A percentile compares a stretch with the other conserved stretches of the same genome.
Evolutionary conservation across 164 flowering plant genomes (phyloP).

Genomic region (Piper betle): DNA sequence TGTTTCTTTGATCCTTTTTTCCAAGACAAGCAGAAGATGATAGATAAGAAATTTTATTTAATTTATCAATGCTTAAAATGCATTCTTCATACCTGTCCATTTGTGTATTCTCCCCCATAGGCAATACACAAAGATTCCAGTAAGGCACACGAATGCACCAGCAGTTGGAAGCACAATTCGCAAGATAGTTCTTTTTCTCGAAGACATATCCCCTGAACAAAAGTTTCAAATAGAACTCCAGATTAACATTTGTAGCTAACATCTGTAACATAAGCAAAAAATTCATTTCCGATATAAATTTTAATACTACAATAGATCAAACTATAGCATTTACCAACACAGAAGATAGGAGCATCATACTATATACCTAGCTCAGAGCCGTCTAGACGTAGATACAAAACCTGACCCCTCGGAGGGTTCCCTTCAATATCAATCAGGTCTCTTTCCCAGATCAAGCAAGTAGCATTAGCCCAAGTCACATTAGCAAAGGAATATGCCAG

Average conservation of each 20-base stretch:
- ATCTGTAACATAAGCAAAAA: too few relatives aligned
- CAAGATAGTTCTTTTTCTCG: not conserved
- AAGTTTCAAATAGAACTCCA: not conserved
- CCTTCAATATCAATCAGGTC: slow-evolving; percentile 4
- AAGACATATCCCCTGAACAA: not conserved
- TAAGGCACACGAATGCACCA: not conserved
- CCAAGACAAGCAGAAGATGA: not conserved
- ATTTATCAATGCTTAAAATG: too few relatives aligned
- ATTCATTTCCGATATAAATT: too few relatives aligned
- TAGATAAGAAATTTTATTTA: not conserved
- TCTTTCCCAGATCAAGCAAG: slow-evolving; percentile 4
- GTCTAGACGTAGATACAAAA: not conserved
- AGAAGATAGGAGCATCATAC: too few relatives aligned
- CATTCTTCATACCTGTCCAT: not conserved
- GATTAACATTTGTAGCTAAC: too few relatives aligned
- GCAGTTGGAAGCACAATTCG: not conserved
- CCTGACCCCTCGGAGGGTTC: not conserved
- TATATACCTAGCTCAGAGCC: not conserved
- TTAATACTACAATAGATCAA: too few relatives aligned
- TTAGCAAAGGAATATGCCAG: slow-evolving; percentile 1
- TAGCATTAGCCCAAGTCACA: not conserved
- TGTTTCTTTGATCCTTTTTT: not conserved
- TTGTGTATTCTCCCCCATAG: not conserved
- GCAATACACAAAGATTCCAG: not conserved
- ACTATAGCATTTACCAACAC: too few relatives aligned